These are phyloP conservation scores for Chaetomiaceae sp. DNA, from an alignment of 2,329 filamentous ascomycete genomes.

Conservation along the genomic window DNA sequence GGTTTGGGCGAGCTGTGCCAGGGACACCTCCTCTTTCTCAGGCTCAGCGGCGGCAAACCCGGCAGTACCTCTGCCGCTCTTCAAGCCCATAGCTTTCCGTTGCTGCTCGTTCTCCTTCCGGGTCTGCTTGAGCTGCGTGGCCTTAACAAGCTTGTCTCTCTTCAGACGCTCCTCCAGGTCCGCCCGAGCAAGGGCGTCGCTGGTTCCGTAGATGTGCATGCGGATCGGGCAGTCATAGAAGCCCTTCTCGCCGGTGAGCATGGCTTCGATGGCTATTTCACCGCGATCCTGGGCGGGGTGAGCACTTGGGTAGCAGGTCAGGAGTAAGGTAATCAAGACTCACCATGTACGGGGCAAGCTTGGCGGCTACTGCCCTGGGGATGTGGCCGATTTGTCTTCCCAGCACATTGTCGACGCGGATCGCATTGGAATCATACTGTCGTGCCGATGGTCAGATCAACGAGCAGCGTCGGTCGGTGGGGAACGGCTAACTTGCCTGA, in stretches of 20 bases:
- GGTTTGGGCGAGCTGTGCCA: constrained; percentile 61
- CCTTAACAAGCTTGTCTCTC: constrained; percentile 58
- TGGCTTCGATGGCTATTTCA: constrained; percentile 62
- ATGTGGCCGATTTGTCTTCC: constrained; percentile 75
- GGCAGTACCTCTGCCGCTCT: constrained; percentile 36
- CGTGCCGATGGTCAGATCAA: not conserved
- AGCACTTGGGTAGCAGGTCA: constrained; percentile 14
- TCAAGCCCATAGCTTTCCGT: constrained; percentile 40
- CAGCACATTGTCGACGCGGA: constrained; percentile 73
- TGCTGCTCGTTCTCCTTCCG: constrained; percentile 50
- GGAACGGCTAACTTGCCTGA: constrained; percentile 35
- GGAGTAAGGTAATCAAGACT: constrained; percentile 18
- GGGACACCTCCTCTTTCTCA: constrained; percentile 40
- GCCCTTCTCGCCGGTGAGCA: constrained; percentile 62
- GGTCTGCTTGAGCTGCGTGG: constrained; percentile 52
- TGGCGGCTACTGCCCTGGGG: constrained; percentile 61
- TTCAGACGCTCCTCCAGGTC: constrained; percentile 60
- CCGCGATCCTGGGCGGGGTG: constrained; percentile 46
- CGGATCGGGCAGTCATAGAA: constrained; percentile 68
- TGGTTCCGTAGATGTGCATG: constrained; percentile 65
- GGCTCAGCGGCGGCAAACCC: constrained; percentile 33
- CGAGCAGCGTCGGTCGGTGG: not conserved
- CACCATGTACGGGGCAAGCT: constrained; percentile 69
- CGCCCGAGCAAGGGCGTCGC: constrained; percentile 47
- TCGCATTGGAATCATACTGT: constrained; percentile 68